Conservation (phyloP, 805 yeast genomes). For the Torulaspora gathmanii region DNA sequence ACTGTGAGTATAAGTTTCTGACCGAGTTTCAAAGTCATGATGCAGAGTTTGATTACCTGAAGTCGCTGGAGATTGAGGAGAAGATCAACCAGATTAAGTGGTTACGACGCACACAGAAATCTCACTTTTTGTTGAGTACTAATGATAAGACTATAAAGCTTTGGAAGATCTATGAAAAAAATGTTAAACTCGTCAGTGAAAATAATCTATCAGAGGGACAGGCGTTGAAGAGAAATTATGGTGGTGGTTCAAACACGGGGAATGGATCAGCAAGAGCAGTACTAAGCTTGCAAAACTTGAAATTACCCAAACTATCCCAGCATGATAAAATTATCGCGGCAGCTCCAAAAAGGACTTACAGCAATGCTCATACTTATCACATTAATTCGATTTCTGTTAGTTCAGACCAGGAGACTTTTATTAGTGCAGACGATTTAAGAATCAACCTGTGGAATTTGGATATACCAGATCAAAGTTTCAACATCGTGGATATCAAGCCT, state of each 20-base stretch:
- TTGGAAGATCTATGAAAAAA: constrained; percentile 93
- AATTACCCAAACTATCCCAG: constrained; percentile 81
- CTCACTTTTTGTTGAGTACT: constrained; percentile 86
- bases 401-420: constrained; percentile 92
- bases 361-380: constrained; percentile 97
- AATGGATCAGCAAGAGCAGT: constrained; percentile 30
- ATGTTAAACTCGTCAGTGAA: constrained; percentile 85
- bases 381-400: constrained; percentile 93
- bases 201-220: constrained; percentile 63
- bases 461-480: constrained; percentile 90
- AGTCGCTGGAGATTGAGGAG: constrained; percentile 95
- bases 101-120: constrained; percentile 82
- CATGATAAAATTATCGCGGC: constrained; percentile 96
- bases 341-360: constrained; percentile 82
- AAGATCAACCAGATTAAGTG: constrained; percentile 96
- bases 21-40: constrained; percentile 98
- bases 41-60: constrained; percentile 95
- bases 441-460: constrained; percentile 94
- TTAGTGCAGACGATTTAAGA: constrained; percentile 89
- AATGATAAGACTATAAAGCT: constrained; percentile 98
- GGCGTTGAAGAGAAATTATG: constrained; percentile 9
- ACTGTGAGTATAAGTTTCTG: constrained; percentile 89
- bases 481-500: constrained; percentile 96
- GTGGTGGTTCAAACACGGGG: constrained; percentile 11
- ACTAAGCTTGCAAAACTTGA: constrained; percentile 45